Evolutionary conservation across 192 early-diverging fungal genomes (phyloP).

Genomic region (Neocallimastix lanati): DNA sequence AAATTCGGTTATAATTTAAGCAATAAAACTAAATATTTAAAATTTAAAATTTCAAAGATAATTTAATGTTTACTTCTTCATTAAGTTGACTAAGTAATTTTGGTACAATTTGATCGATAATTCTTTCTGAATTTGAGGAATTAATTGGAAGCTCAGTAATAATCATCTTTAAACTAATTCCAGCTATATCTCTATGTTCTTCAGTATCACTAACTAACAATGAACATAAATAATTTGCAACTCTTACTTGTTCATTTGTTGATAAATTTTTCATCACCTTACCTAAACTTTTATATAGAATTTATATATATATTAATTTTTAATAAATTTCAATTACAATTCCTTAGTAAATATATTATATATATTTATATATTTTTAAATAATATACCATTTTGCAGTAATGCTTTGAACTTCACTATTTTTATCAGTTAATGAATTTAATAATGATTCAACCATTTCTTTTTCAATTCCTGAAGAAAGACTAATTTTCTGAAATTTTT

Average conservation of each 20-base stretch:
- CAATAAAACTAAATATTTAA: too few relatives aligned
- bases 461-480: neutral
- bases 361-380: too few relatives aligned
- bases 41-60: too few relatives aligned
- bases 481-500: neutral
- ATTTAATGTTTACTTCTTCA: constrained; percentile 16
- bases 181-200: constrained; percentile 61
- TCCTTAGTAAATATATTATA: too few relatives aligned
- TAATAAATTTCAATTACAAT: too few relatives aligned
- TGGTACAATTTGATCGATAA: constrained; percentile 48
- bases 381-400: neutral
- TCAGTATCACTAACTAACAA: constrained; percentile 18
- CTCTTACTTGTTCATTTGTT: too few relatives aligned
- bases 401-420: neutral
- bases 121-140: constrained; percentile 20
- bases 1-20: too few relatives aligned
- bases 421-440: neutral
- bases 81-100: constrained; percentile 41
- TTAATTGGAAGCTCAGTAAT: constrained; percentile 46
- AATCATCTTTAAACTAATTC: constrained; percentile 68
- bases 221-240: too few relatives aligned
- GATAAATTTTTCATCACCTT: too few relatives aligned
- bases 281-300: too few relatives aligned
- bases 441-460: neutral
- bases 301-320: too few relatives aligned